phyloP scores from a whole-genome alignment of 495 filamentous ascomycete species.

The Penicillium nucicola region DNA sequence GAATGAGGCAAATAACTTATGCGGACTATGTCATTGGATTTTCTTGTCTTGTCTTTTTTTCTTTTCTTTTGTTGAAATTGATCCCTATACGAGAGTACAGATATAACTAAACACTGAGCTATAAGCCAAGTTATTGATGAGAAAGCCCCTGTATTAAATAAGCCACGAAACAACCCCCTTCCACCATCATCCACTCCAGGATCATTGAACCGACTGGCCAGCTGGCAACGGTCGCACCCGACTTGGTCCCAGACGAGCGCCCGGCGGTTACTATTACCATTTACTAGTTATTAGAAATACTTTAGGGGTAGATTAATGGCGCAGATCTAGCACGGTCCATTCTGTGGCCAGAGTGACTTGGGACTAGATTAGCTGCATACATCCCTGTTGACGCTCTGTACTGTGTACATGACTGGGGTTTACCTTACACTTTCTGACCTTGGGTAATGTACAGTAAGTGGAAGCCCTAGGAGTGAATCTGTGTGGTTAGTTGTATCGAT shows the following conservation, averaged over 20 bases:
- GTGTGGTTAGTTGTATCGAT: neutral
- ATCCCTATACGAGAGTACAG: too few species aligned
- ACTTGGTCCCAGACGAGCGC: conserved; percentile 17
- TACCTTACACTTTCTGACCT: neutral
- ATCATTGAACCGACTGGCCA: conserved; percentile 22
- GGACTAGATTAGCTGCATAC: neutral
- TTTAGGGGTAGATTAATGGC: conserved; percentile 8
- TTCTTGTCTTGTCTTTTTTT: too few species aligned
- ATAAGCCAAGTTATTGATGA: too few species aligned
- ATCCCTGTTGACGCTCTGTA: conserved; percentile 1
- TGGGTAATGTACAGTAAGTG: too few species aligned
- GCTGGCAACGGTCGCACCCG: conserved; percentile 24
- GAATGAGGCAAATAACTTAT: too few species aligned
- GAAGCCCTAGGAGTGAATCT: too few species aligned
- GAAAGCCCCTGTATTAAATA: too few species aligned
- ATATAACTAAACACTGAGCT: too few species aligned
- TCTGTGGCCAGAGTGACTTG: neutral
- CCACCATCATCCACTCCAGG: conserved; percentile 2
- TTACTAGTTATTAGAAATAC: too few species aligned
- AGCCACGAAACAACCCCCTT: too few species aligned
- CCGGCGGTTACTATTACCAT: neutral
- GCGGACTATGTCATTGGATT: too few species aligned
- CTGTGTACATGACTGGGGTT: neutral
- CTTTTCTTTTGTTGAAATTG: too few species aligned
- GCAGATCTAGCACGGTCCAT: conserved; percentile 16